Evolutionary conservation across 768 basidiomycete genomes (phyloP).

Genomic region (Vararia minispora): DNA sequence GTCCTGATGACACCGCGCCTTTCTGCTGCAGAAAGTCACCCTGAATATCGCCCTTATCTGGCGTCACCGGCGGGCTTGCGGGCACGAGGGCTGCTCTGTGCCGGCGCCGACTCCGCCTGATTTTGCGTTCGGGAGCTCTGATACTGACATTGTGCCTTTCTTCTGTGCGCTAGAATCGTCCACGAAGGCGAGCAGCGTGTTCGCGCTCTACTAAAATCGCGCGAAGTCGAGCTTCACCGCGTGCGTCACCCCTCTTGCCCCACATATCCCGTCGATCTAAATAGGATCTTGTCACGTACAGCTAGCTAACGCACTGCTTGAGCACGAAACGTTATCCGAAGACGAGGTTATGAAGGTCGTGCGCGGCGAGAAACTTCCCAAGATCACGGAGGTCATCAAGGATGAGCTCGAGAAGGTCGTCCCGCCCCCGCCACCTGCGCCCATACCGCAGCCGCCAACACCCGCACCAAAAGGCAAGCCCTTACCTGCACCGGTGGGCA

Average conservation of each 20-base stretch:
- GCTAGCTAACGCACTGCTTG: constrained; percentile 87
- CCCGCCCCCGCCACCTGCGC: too few relatives aligned
- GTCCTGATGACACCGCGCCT: too few relatives aligned
- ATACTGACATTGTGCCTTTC: too few relatives aligned
- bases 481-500: neutral
- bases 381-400: constrained; percentile 52
- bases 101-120: too few relatives aligned
- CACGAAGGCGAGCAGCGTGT: constrained; percentile 62
- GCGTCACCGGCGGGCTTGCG: too few relatives aligned
- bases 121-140: constrained; percentile 4
- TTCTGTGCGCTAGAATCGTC: constrained; percentile 5
- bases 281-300: constrained; percentile 18
- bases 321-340: constrained; percentile 85
- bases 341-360: constrained; percentile 84
- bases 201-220: constrained; percentile 47
- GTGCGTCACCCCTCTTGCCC: constrained; percentile 26
- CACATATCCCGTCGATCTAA: neutral
- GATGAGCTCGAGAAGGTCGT: constrained; percentile 30
- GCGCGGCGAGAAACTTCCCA: constrained; percentile 69
- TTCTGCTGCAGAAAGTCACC: too few relatives aligned
- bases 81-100: too few relatives aligned
- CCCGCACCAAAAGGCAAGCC: too few relatives aligned
- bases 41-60: too few relatives aligned
- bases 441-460: too few relatives aligned
- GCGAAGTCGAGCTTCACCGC: constrained; percentile 65